Evolutionary conservation across 805 yeast species (phyloP).

Genomic region (Ogataea methanolica): DNA sequence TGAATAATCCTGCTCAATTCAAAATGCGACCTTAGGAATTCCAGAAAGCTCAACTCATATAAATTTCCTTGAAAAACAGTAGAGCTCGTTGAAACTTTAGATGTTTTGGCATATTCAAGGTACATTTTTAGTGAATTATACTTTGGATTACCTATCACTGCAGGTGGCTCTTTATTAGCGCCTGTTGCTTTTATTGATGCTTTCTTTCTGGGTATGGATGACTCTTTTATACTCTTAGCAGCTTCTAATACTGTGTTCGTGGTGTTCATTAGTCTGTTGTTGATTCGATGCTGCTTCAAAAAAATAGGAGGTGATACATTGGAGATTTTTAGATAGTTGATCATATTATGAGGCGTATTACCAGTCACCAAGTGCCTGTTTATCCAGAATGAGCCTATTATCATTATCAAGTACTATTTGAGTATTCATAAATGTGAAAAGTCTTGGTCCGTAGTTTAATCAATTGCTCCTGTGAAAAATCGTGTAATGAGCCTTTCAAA

Average conservation of each 20-base stretch:
- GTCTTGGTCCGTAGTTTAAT: too few species aligned
- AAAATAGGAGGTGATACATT: slow-evolving; percentile 8
- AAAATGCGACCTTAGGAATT: slow-evolving; percentile 34
- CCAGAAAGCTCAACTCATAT: slow-evolving; percentile 45
- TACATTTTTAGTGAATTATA: slow-evolving; percentile 31
- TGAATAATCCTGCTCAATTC: slow-evolving; percentile 35
- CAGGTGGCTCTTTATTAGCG: neutral
- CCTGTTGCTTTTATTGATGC: neutral
- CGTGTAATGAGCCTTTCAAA: too few species aligned
- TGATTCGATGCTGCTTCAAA: slow-evolving; percentile 6
- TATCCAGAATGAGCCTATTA: slow-evolving; percentile 15
- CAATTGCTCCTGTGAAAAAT: too few species aligned
- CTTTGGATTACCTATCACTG: slow-evolving; percentile 16
- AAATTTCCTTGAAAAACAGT: slow-evolving; percentile 52
- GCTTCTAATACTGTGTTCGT: neutral
- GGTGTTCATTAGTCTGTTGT: slow-evolving; percentile 5
- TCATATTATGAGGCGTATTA: neutral
- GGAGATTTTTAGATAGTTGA: slow-evolving; percentile 6
- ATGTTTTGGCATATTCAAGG: slow-evolving; percentile 27
- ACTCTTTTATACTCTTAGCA: neutral
- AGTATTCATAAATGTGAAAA: too few species aligned
- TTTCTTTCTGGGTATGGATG: neutral
- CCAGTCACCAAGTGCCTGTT: slow-evolving; percentile 2
- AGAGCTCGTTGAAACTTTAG: slow-evolving; percentile 38
- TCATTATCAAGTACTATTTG: slow-evolving; percentile 6